Evolutionary conservation across 2,329 filamentous ascomycete species (phyloP), one percentile per base, ranked within the genome.

Genomic region (Chaetomium globosum): DNA sequence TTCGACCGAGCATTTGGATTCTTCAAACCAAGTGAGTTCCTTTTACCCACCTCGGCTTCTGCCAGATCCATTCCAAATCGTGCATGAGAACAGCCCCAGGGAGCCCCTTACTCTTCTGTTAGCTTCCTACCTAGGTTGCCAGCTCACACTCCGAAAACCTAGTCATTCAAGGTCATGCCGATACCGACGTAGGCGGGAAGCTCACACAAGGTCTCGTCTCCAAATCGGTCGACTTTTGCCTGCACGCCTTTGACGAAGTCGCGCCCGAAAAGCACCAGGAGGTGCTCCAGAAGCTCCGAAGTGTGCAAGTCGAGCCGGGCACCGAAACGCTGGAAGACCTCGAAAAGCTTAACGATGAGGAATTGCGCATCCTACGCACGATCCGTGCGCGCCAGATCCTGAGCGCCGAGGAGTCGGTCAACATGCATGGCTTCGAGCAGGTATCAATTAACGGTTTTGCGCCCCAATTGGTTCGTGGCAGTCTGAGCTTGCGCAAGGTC

Each of bases 1-100:
- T 82, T 81, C 61, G 77, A 83, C 39, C 68, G 74, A 26, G 81
- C 80, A 1, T 82, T 82, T 68, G 70, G 71, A 8, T 69, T 77
- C 21, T 78, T 81, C 68, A 65, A 71, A n/a, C 54, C 54, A 7
- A 46, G 54, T 57, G 19, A 56, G 53, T 56, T 26, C 26, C 26
- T 4, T 26, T 26, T 26, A 26, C 26, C 26, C 26, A 26, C n/a
- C n/a, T n/a, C n/a, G n/a, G 4, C 26, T 26, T 26, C 26, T 4
- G 26, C 26, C 26, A 26, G n/a, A n/a, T n/a, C n/a, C n/a, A n/a
- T n/a, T n/a, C n/a, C n/a, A n/a, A n/a, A n/a, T n/a, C n/a, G n/a
- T n/a, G n/a, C n/a, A n/a, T n/a, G n/a, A n/a, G n/a, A n/a, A n/a
- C 26, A 26, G 26, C 26, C 26, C 26, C 26, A 26, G 26, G 26